Evolutionary conservation across 2,329 filamentous ascomycete genomes (phyloP).

Genomic region (Pestalotiopsis sp.): DNA sequence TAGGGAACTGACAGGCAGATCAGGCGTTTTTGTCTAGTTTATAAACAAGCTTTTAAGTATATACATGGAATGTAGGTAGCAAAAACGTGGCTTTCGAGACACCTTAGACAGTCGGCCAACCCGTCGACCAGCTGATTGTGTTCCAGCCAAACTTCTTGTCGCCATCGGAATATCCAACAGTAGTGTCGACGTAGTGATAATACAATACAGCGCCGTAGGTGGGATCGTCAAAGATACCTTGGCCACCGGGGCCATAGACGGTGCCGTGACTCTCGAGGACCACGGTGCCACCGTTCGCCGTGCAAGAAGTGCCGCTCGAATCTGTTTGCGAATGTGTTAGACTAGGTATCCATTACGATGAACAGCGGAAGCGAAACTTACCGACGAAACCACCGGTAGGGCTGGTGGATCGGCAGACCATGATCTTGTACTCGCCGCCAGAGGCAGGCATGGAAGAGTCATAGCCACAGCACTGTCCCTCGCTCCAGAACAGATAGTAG

Average conservation of each 20-base stretch:
- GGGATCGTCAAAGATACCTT: conserved; percentile 58
- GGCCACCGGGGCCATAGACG: conserved; percentile 66
- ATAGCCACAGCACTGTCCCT: conserved; percentile 65
- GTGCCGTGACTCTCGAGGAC: conserved; percentile 59
- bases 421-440: conserved; percentile 67
- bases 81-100: background rate
- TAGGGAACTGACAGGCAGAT: too few relatives aligned
- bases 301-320: conserved; percentile 53
- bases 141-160: conserved; percentile 57
- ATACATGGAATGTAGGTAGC: background rate
- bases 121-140: conserved; percentile 48
- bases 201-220: conserved; percentile 57
- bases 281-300: conserved; percentile 57
- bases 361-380: too few relatives aligned
- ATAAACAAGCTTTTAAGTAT: background rate
- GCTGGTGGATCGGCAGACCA: conserved; percentile 59
- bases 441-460: conserved; percentile 51
- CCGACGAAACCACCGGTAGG: conserved; percentile 58
- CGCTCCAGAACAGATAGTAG: conserved; percentile 68
- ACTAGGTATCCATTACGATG: too few relatives aligned
- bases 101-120: conserved; percentile 45
- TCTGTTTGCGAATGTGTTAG: conserved; percentile 30
- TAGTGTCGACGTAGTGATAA: conserved; percentile 58
- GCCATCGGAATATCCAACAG: conserved; percentile 35
- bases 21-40: too few relatives aligned